These are phyloP conservation scores for Penicillium coprophilum DNA, from an alignment of 495 filamentous ascomycete species.

Conservation along the genomic window DNA sequence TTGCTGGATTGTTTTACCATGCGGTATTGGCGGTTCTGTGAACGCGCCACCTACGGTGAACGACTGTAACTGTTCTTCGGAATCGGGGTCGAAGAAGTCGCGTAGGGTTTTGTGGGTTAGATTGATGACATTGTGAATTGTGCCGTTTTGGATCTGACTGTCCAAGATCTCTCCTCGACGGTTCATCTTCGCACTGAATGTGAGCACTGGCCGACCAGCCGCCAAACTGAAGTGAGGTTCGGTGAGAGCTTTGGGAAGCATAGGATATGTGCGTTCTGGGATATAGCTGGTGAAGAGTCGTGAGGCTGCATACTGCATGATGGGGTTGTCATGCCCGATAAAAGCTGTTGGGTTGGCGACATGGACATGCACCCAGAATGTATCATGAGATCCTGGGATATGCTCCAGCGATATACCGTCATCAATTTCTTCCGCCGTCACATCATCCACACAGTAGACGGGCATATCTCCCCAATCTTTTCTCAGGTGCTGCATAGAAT, in stretches of 20 bases:
- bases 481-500: slow-evolving; percentile 59
- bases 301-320: slow-evolving; percentile 64
- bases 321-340: slow-evolving; percentile 54
- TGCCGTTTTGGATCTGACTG: slow-evolving; percentile 67
- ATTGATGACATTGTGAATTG: slow-evolving; percentile 67
- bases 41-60: slow-evolving; percentile 46
- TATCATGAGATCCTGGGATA: slow-evolving; percentile 51
- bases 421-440: slow-evolving; percentile 74
- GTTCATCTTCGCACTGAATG: slow-evolving; percentile 75
- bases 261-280: slow-evolving; percentile 67
- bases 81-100: slow-evolving; percentile 44
- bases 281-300: slow-evolving; percentile 69
- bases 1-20: slow-evolving; percentile 19
- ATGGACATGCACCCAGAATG: slow-evolving; percentile 84
- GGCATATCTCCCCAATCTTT: slow-evolving; percentile 67
- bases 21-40: slow-evolving; percentile 7
- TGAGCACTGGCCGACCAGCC: slow-evolving; percentile 66
- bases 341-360: slow-evolving; percentile 94
- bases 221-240: slow-evolving; percentile 67
- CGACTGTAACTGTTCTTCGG: slow-evolving; percentile 1
- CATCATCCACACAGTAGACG: slow-evolving; percentile 83
- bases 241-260: slow-evolving; percentile 65
- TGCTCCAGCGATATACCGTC: slow-evolving; percentile 82
- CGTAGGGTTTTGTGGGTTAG: slow-evolving; percentile 63
- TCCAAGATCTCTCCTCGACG: slow-evolving; percentile 67